phyloP scores from a whole-genome alignment of 2,329 filamentous ascomycete species.

The Diaporthe australafricana region DNA sequence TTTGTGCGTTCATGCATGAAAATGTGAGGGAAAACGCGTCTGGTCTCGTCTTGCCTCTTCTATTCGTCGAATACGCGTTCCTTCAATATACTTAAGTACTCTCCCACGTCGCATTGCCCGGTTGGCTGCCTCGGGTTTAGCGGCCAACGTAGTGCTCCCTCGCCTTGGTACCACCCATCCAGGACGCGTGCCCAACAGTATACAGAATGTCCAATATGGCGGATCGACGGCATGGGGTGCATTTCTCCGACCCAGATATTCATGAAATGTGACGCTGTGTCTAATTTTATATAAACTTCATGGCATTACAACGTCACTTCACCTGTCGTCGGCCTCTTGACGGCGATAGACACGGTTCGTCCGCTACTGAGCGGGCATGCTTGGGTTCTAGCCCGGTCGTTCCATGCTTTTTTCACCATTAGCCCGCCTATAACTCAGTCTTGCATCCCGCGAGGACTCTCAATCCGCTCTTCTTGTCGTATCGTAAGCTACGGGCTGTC shows the following conservation, averaged over 20 bases:
- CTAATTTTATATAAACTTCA: constrained; percentile 11
- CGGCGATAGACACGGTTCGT: background rate
- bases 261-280: constrained; percentile 12
- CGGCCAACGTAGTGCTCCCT: background rate
- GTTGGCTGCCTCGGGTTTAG: background rate
- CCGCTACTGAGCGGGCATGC: background rate
- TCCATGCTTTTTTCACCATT: background rate
- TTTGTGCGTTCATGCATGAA: constrained; percentile 7
- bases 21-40: constrained; percentile 18
- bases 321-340: background rate
- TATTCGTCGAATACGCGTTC: constrained; percentile 27
- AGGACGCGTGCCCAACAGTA: constrained; percentile 3
- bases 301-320: constrained; percentile 3
- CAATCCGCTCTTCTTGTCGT: background rate
- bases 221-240: constrained; percentile 21
- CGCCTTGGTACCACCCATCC: background rate
- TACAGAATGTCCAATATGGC: background rate
- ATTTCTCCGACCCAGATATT: constrained; percentile 6
- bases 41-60: constrained; percentile 11
- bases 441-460: background rate
- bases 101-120: background rate
- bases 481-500: background rate
- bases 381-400: background rate
- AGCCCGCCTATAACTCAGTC: background rate
- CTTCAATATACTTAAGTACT: background rate